Conservation (phyloP, 2,329 filamentous ascomycete genomes). For the Colletotrichum liaoningense region DNA sequence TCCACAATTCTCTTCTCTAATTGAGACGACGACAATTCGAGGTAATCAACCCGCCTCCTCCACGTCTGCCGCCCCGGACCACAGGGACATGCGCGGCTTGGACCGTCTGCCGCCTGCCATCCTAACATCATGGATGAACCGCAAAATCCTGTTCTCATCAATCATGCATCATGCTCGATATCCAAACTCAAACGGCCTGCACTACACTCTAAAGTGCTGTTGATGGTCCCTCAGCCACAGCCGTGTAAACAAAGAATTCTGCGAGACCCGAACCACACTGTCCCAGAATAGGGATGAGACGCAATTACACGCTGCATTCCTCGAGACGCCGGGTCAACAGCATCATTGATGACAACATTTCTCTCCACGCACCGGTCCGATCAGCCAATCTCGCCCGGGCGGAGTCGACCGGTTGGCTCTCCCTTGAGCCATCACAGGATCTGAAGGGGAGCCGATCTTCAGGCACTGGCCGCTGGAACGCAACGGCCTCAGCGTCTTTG, state of each 20-base stretch:
- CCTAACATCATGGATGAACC: neutral
- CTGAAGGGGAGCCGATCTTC: neutral
- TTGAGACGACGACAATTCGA: constrained; percentile 21
- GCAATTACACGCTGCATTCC: constrained; percentile 26
- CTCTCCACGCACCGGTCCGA: neutral
- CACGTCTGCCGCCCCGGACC: constrained; percentile 2
- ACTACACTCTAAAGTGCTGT: neutral
- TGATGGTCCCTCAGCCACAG: neutral
- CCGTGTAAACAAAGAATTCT: neutral
- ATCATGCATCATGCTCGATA: neutral
- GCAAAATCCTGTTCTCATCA: neutral
- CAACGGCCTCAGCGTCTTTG: neutral
- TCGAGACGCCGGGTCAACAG: neutral
- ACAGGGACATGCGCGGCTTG: constrained; percentile 16
- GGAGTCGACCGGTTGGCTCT: neutral
- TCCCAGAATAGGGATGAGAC: neutral
- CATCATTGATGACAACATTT: neutral
- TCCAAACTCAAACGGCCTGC: neutral
- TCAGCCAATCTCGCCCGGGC: neutral
- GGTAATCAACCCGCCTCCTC: constrained; percentile 19
- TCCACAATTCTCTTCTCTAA: constrained; percentile 6
- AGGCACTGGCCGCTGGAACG: neutral
- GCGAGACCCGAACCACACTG: neutral
- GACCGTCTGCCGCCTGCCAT: constrained; percentile 21
- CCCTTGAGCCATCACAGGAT: constrained; percentile 8